Evolutionary conservation across 257 asterid species (phyloP), one percentile per base, ranked within the genome.

Genomic region (Solanum dulcamara): DNA sequence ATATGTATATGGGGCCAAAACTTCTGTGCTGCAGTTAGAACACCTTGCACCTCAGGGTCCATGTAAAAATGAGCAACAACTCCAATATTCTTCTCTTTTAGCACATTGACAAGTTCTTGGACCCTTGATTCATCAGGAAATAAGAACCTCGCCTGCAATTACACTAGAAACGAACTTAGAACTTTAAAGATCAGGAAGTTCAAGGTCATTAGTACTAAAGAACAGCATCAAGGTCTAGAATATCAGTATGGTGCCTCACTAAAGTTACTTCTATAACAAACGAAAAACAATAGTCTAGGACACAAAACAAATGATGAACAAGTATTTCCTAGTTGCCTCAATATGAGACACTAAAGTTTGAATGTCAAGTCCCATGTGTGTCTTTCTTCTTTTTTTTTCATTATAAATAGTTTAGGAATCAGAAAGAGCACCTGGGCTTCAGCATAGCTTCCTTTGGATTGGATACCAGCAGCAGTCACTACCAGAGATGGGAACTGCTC

Each of bases 1-100:
- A 96, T 95, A 89, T 96, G 97, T 85, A 96, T 97, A 85, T 97
- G 98, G 86, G 99, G 98, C 99, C 99, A 97, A 81, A 90, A 91
- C 90, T 95, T 94, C 92, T 91, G 94, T 13, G 99, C 98, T 67
- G 98, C 98, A 53, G 98, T 97, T 89, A 97, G 87, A 86, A 97
- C 93, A 12, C 99, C 99, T 91, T 97, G 99, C 84, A 97, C 98
- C 90, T 97, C 99, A 48, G 99, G 99, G 89, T 97, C 99, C 99
- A 97, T 97, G 93, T 97, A 97, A 90, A 96, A 97, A 86, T 97
- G 99, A 11, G 99, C 98, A 86, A 91, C 99, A 64, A 97, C 90
- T 37, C 99, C 99, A 85, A 95, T 97, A 90, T 92, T 97, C 93
- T 94, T 95, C 93, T 93, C 97, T 93, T 86, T 86, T n/a, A 97